phyloP scores from a whole-genome alignment of 257 asterid species.

The Buddleja alternifolia region DNA sequence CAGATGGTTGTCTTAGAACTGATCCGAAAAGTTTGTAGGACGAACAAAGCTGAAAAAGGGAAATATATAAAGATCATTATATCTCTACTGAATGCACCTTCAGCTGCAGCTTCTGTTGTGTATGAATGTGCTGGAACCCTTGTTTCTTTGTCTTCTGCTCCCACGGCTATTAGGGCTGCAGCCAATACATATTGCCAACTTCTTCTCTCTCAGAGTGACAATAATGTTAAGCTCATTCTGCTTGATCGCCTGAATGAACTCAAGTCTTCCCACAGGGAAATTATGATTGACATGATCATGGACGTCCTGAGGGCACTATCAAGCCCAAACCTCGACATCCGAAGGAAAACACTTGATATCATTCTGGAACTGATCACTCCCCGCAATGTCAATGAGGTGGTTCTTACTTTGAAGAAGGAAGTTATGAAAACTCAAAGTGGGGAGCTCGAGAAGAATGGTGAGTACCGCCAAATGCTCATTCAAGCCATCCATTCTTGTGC shows the following conservation, averaged over 20 bases:
- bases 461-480: constrained; percentile 93
- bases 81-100: constrained; percentile 76
- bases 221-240: constrained; percentile 85
- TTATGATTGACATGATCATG: constrained; percentile 91
- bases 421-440: constrained; percentile 92
- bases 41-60: constrained; percentile 88
- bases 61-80: constrained; percentile 85
- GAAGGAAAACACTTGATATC: constrained; percentile 89
- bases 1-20: constrained; percentile 95
- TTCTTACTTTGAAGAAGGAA: constrained; percentile 90
- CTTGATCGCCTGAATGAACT: constrained; percentile 89
- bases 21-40: constrained; percentile 87
- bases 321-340: constrained; percentile 88
- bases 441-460: constrained; percentile 93
- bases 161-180: constrained; percentile 90
- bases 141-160: constrained; percentile 92
- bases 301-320: constrained; percentile 91
- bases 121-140: constrained; percentile 97
- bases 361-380: constrained; percentile 90
- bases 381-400: constrained; percentile 85
- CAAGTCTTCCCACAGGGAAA: constrained; percentile 74
- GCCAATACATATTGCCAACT: constrained; percentile 94
- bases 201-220: constrained; percentile 90
- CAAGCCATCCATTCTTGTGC: constrained; percentile 98
- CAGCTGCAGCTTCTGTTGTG: constrained; percentile 92